Evolutionary conservation across 768 basidiomycete genomes (phyloP).

Genomic region (Amanita exitialis): DNA sequence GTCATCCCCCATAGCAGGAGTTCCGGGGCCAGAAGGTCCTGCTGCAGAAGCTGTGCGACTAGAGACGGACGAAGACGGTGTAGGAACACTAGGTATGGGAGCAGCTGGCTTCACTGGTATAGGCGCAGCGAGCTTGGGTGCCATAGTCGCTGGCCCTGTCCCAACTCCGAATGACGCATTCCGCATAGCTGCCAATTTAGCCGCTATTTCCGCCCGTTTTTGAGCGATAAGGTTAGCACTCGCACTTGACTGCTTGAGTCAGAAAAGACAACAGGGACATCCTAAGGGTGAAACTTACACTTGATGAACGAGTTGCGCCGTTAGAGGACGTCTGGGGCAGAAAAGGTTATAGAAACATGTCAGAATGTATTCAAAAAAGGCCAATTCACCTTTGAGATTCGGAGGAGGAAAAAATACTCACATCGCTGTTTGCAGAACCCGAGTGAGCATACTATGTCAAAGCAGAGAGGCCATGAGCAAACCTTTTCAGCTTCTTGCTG

Average conservation of each 20-base stretch:
- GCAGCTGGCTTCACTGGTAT: slow-evolving; percentile 17
- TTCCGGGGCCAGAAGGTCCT: slow-evolving; percentile 19
- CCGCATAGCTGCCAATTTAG: slow-evolving; percentile 75
- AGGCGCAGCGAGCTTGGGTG: slow-evolving; percentile 18
- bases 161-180: slow-evolving; percentile 26
- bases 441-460: slow-evolving; percentile 9
- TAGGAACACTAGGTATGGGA: slow-evolving; percentile 15
- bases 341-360: slow-evolving; percentile 62
- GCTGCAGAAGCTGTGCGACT: slow-evolving; percentile 30
- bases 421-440: slow-evolving; percentile 40
- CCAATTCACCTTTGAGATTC: slow-evolving; percentile 63
- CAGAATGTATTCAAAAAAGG: slow-evolving; percentile 37
- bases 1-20: slow-evolving; percentile 44
- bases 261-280: neutral
- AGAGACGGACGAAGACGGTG: slow-evolving; percentile 29
- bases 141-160: slow-evolving; percentile 21
- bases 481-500: slow-evolving; percentile 66
- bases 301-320: slow-evolving; percentile 28
- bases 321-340: slow-evolving; percentile 41
- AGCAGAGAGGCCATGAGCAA: slow-evolving; percentile 14
- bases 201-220: slow-evolving; percentile 77
- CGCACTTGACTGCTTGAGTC: slow-evolving; percentile 11
- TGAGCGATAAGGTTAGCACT: slow-evolving; percentile 67
- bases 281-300: slow-evolving; percentile 28
- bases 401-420: slow-evolving; percentile 40